Evolutionary conservation across 1,284 basidiomycete genomes (phyloP), one percentile per base, ranked within the genome.

Genomic region (Chiua sp.): DNA sequence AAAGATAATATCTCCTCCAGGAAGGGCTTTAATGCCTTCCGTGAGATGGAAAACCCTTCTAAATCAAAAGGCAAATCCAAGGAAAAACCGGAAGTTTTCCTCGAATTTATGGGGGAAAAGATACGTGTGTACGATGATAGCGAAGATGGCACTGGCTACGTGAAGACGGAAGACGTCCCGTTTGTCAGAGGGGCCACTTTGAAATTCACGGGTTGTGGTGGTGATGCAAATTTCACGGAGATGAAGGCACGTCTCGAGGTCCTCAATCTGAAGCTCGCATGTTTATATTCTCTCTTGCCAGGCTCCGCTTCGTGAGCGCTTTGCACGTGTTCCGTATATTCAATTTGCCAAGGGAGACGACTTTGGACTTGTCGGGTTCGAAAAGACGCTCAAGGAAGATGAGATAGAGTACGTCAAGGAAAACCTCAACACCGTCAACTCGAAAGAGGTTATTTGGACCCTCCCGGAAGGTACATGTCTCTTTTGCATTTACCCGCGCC

Each of bases 1-100:
- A 83, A 83, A 61, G 83, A 87, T 42, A 74, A 78, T 39, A 80
- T 85, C 53, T 77, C 81, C 15, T 77, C 78, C 52, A 79, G 80
- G 35, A 80, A 81, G 35, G 86, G 85, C 32, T 97, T 96, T 81
- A 94, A 98, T 75, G 96, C 96, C 3, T 98, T 98, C 84, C 85
- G 83, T 63, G 91, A 94, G 72, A 89, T 91, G 86, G 87, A 77
- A 44, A 68, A 69, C 47, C 74, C 69, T 57, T 69, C 77, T 28
- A 78, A 79, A 61, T 75, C 79, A 59, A 83, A 81, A 55, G 72
- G 74, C 64, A 77, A 81, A 69, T 77, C 75, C 59, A 77, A 77
- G 56, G 72, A 73, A 49, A 80, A 85, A 68, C 84, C 83, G 18
- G 87, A 90, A 53, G 77, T 91, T 3, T 87, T 80, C 64, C 80